Evolutionary conservation across 1,139 yeast species (phyloP), one percentile per base, ranked within the genome.

Genomic region (Insectozyma bohioensis): DNA sequence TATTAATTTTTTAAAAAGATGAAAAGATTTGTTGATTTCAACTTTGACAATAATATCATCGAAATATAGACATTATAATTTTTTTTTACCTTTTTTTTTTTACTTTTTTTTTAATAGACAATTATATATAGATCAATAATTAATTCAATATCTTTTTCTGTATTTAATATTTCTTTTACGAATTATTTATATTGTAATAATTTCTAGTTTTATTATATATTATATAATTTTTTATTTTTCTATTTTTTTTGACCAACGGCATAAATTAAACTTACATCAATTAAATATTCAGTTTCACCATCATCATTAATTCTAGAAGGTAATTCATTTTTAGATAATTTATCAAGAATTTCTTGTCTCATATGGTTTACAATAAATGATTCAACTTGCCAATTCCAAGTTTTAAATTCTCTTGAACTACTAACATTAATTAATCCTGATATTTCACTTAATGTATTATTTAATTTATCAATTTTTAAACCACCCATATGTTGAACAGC

Each of bases 401-500:
- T 47, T 9, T 47, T 43, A 24, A 46, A 39, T 22, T 51, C 59
- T 14, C 54, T 41, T 6, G 53, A 56, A 26, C 53, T 49, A 6
- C 49, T 39, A 2, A 58, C 61, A 17, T 56, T 42, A 6, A 20
- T 34, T 25, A 63, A 49, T 0, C 58, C 57, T 1, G 61, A 47
- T 23, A 43, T 30, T 12, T 47, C 39, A 2, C 42, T 38, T 24
- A 63, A 43, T 2, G 63, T 57, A 7, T 45, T 36, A 13, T 45
- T 47, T 33, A 62, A 46, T 2, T 49, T 42, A 6, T 48, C 49
- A 12, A 51, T 45, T 28, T 54, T 58, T 29, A 63, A 49, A 1
- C 67, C 67, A 4, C 65, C 65, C 63, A 59, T 61, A 41, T 62
- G 67, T 30, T 54, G 52, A 2, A 61, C 66, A 0, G 61, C 54